A percentile compares a stretch with the other conserved stretches of the same genome.
These are phyloP conservation scores for Polyporus tsugae DNA, from an alignment of 1,284 basidiomycete genomes.

Conservation along the genomic window DNA sequence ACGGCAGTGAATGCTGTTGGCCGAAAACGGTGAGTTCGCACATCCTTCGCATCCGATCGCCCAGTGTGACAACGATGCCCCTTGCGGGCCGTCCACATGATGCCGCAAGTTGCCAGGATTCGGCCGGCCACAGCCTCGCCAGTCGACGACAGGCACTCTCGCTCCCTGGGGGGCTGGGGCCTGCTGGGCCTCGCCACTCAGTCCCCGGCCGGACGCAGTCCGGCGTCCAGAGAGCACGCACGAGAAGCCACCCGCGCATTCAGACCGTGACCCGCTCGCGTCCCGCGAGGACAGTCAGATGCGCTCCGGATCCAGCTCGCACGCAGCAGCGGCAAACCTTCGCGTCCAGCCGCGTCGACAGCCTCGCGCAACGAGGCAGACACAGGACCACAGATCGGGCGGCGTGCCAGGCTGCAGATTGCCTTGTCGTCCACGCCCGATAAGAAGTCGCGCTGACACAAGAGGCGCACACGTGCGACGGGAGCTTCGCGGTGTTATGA, in stretches of 20 bases:
- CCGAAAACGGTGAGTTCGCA: conserved; percentile 25
- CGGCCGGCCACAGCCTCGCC: conserved; percentile 14
- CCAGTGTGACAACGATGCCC: conserved; percentile 20
- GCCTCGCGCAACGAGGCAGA: conserved; percentile 26
- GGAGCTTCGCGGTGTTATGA: conserved; percentile 32
- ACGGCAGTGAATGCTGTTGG: conserved; percentile 32
- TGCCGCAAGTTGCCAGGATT: conserved; percentile 27
- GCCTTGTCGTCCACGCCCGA: conserved; percentile 33
- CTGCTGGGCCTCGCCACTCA: conserved; percentile 3
- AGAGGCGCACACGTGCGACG: conserved; percentile 24
- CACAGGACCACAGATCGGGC: conserved; percentile 28
- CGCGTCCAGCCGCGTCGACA: conserved; percentile 16
- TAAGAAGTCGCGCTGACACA: conserved; percentile 21
- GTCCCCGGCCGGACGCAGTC: background rate
- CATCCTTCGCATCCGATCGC: conserved; percentile 29
- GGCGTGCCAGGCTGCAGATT: conserved; percentile 33
- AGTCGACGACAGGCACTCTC: conserved; percentile 6
- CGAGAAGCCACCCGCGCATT: conserved; percentile 11
- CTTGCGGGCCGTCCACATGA: conserved; percentile 29
- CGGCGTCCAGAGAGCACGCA: conserved; percentile 8
- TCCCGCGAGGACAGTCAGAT: conserved; percentile 21
- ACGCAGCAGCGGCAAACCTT: conserved; percentile 22
- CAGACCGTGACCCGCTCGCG: conserved; percentile 1
- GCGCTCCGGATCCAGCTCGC: conserved; percentile 26
- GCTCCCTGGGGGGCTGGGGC: background rate